These are phyloP conservation scores for Knufia fluminis DNA, from an alignment of 2,329 filamentous ascomycete genomes.

Conservation along the genomic window DNA sequence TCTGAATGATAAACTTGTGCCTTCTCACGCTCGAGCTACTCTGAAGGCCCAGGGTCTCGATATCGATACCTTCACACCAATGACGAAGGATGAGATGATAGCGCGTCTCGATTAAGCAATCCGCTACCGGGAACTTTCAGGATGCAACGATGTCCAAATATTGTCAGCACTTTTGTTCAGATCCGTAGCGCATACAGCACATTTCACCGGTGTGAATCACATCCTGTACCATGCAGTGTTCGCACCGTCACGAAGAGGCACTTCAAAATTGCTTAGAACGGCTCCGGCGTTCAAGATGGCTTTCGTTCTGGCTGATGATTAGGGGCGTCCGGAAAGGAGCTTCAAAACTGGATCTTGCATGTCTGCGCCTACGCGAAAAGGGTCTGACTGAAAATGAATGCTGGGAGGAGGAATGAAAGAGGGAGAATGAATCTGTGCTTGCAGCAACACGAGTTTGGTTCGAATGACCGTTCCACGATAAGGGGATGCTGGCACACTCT, in stretches of 20 bases:
- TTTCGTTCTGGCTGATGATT: constrained; percentile 4
- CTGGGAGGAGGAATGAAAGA: not conserved
- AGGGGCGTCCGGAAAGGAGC: constrained; percentile 2
- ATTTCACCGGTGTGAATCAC: constrained; percentile 4
- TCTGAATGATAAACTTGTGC: constrained; percentile 81
- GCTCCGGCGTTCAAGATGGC: not conserved
- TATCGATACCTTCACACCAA: constrained; percentile 84
- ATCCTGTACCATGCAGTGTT: not conserved
- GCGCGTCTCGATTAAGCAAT: constrained; percentile 80
- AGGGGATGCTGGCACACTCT: not conserved
- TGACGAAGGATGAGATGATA: constrained; percentile 94
- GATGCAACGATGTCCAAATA: constrained; percentile 32
- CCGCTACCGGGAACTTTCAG: constrained; percentile 24
- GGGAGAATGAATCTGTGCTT: not conserved
- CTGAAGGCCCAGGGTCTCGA: constrained; percentile 73
- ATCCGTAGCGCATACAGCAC: constrained; percentile 6
- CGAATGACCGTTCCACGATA: not conserved
- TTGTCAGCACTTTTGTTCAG: constrained; percentile 18
- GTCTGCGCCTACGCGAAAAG: not conserved
- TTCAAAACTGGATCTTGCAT: not conserved
- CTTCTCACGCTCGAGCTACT: constrained; percentile 65
- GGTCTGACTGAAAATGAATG: not conserved
- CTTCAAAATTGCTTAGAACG: constrained; percentile 2
- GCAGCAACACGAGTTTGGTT: not conserved
- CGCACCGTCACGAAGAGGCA: not conserved